Evolutionary conservation across 2,329 filamentous ascomycete species (phyloP), one percentile per base, ranked within the genome.

Genomic region (Trichoderma afroharzianum): DNA sequence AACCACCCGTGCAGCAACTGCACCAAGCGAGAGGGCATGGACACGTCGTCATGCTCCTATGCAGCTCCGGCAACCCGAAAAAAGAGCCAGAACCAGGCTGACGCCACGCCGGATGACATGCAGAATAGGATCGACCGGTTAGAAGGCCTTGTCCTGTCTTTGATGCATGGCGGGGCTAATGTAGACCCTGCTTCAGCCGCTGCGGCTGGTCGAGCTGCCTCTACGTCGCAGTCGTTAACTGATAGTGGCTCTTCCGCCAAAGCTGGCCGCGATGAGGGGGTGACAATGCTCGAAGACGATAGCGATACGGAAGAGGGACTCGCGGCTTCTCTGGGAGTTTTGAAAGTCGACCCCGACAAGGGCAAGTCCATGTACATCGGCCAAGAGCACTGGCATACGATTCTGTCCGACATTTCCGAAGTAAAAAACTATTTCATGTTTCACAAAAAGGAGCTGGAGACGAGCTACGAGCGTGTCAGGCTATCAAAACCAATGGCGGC

Each of bases 91-190:
- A 88, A 83, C 83, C 88, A 82, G 86, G 87, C 80, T 72, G 82
- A 86, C 76, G 83, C 86, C 69, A 90, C 82, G 76, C 94, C 95
- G 63, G 95, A 97, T 86, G 95, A 98, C 82, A 98, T 98, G 95
- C 95, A 98, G 84, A 97, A 97, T 79, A 92, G 96, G 80, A 98
- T 98, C 83, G 95, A 98, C 84, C 90, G 95, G 77, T 87, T 98
- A 75, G 95, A 98, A 86, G 92, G 93, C 76, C 85, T 98, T 80
- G 95, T 98, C 73, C 83, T 98, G 75, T 97, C 94, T 32, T 82
- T 98, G 79, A 98, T 98, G 95, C 95, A 95, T 78, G 95, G 93
- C 80, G 93, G 93, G 71, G 83, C 87, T 74, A 85, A 83, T 68
- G 78, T 86, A 68, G 85, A 88, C 62, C 74, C 82, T 9, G 78